These are phyloP conservation scores for Candida namnaoensis DNA, from an alignment of 805 yeast genomes.

Conservation along the genomic window DNA sequence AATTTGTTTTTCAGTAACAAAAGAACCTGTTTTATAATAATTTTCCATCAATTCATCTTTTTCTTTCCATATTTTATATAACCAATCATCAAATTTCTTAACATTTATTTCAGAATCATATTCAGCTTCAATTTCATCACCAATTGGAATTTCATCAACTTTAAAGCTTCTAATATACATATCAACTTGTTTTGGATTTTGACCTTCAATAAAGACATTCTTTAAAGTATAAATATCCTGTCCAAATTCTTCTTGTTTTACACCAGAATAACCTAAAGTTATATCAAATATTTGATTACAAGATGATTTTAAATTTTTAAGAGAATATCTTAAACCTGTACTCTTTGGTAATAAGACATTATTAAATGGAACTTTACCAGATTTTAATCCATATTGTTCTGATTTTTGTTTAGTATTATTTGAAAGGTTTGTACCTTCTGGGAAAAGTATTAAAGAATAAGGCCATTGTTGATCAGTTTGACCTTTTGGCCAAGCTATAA, in stretches of 20 bases:
- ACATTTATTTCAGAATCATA: slow-evolving; percentile 28
- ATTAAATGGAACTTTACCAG: slow-evolving; percentile 37
- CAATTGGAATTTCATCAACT: slow-evolving; percentile 56
- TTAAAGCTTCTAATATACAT: slow-evolving; percentile 54
- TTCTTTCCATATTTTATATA: slow-evolving; percentile 60
- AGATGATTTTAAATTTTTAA: slow-evolving; percentile 44
- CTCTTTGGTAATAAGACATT: slow-evolving; percentile 77
- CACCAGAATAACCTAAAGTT: slow-evolving; percentile 77
- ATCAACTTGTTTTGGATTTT: slow-evolving; percentile 59
- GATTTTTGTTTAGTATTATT: slow-evolving; percentile 53
- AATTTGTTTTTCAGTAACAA: slow-evolving; percentile 19
- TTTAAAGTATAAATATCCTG: slow-evolving; percentile 67
- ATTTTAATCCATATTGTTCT: slow-evolving; percentile 44
- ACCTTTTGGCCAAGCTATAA: slow-evolving; percentile 17
- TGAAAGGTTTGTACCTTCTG: slow-evolving; percentile 90
- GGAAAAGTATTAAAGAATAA: slow-evolving; percentile 70
- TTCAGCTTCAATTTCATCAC: slow-evolving; percentile 30
- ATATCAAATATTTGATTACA: slow-evolving; percentile 65
- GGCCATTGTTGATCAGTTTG: slow-evolving; percentile 34
- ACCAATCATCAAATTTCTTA: slow-evolving; percentile 63
- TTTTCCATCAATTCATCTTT: slow-evolving; percentile 68
- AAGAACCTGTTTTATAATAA: slow-evolving; percentile 49
- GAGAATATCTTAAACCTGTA: slow-evolving; percentile 66
- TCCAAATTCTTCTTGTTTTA: slow-evolving; percentile 54
- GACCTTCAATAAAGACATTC: slow-evolving; percentile 57